Evolutionary conservation across 2,329 filamentous ascomycete species (phyloP).

Genomic region (Fusarium sp.): DNA sequence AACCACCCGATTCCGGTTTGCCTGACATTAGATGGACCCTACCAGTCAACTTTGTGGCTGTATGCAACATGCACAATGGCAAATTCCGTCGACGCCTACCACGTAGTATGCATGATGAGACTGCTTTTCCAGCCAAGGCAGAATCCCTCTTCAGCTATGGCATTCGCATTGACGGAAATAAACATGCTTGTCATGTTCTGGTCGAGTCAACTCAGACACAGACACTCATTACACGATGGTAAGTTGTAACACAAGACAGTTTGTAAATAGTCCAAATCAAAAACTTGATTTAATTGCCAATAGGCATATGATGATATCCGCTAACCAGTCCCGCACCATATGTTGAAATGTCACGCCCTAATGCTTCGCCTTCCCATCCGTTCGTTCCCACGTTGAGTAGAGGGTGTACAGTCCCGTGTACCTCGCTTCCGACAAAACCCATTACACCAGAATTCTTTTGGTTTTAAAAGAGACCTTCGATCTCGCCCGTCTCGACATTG

Average conservation of each 20-base stretch:
- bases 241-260: not conserved
- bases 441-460: not conserved
- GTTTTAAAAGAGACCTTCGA: slow-evolving; percentile 85
- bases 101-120: slow-evolving; percentile 21
- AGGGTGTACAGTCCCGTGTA: slow-evolving; percentile 29
- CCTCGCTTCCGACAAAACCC: slow-evolving; percentile 3
- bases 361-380: slow-evolving; percentile 39
- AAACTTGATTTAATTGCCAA: slow-evolving; percentile 27
- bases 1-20: slow-evolving; percentile 8
- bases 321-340: slow-evolving; percentile 37
- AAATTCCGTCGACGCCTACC: slow-evolving; percentile 21
- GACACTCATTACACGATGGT: not conserved
- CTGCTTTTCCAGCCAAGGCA: slow-evolving; percentile 28
- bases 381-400: slow-evolving; percentile 45
- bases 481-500: slow-evolving; percentile 83
- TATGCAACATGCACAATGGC: slow-evolving; percentile 10
- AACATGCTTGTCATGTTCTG: not conserved
- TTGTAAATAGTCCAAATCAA: not conserved
- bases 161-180: not conserved
- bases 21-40: slow-evolving; percentile 5
- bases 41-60: slow-evolving; percentile 6
- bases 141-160: slow-evolving; percentile 7
- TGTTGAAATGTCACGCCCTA: slow-evolving; percentile 46
- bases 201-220: not conserved
- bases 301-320: slow-evolving; percentile 28